Evolutionary conservation across 176 grass and related monocot genomes (phyloP).

Genomic region (Elaeis guineensis): DNA sequence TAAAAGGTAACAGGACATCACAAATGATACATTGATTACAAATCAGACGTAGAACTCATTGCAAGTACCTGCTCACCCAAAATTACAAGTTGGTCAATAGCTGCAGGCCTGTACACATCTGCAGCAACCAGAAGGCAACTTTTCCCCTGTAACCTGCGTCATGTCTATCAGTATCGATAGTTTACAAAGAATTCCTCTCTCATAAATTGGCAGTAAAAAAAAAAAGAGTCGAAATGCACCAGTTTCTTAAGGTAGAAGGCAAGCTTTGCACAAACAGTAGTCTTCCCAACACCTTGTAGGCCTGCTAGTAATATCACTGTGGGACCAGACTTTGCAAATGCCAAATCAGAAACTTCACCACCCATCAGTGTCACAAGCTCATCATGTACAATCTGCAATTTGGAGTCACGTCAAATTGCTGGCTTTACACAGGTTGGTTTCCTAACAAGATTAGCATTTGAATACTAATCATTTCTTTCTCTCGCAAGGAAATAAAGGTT

Average conservation of each 20-base stretch:
- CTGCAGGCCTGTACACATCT: slow-evolving; percentile 97
- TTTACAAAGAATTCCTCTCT: slow-evolving; percentile 11
- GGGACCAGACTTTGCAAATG: slow-evolving; percentile 60
- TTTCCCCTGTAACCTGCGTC: slow-evolving; percentile 70
- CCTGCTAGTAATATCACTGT: slow-evolving; percentile 84
- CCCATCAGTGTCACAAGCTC: slow-evolving; percentile 96
- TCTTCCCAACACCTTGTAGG: slow-evolving; percentile 95
- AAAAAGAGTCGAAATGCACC: slow-evolving; percentile 36
- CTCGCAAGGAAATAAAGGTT: too few species aligned
- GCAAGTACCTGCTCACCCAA: slow-evolving; percentile 66
- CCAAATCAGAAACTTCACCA: slow-evolving; percentile 78
- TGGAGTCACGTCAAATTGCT: slow-evolving; percentile 1
- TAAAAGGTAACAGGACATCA: too few species aligned
- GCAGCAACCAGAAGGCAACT: slow-evolving; percentile 92
- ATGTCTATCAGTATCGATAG: slow-evolving; percentile 33
- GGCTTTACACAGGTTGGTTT: too few species aligned
- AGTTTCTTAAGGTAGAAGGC: slow-evolving; percentile 87
- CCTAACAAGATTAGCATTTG: too few species aligned
- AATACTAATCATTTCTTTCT: too few species aligned
- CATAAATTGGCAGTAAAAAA: slow-evolving; percentile 11
- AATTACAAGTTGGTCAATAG: slow-evolving; percentile 89
- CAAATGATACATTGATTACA: too few species aligned
- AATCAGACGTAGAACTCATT: too few species aligned
- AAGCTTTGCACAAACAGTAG: slow-evolving; percentile 89
- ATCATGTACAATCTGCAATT: slow-evolving; percentile 68